phyloP scores from a whole-genome alignment of 495 filamentous ascomycete species.

The Symbiotaphrina buchneri region DNA sequence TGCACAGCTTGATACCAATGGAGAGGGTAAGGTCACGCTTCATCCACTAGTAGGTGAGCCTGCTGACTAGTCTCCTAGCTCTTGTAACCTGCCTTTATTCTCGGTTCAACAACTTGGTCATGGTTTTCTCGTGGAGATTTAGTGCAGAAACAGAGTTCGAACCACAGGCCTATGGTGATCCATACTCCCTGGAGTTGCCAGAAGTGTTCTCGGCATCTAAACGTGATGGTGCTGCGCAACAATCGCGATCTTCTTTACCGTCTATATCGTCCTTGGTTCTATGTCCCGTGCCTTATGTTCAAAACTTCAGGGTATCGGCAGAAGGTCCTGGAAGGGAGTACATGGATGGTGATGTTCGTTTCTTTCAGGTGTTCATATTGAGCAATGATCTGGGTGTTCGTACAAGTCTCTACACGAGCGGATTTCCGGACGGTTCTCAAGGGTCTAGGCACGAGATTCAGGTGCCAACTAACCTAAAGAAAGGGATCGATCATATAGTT shows the following conservation, averaged over 20 bases:
- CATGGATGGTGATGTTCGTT: slow-evolving; percentile 6
- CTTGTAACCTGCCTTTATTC: slow-evolving; percentile 9
- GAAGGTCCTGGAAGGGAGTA: slow-evolving; percentile 6
- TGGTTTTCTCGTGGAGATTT: slow-evolving; percentile 7
- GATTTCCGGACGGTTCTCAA: neutral
- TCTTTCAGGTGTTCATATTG: slow-evolving; percentile 10
- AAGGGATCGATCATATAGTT: neutral
- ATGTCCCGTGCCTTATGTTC: slow-evolving; percentile 1
- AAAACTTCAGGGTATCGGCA: neutral
- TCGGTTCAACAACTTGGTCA: slow-evolving; percentile 9
- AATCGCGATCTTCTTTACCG: neutral
- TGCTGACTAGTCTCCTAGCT: slow-evolving; percentile 7
- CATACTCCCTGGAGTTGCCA: slow-evolving; percentile 4
- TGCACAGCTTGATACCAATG: slow-evolving; percentile 3
- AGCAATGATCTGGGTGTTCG: slow-evolving; percentile 8
- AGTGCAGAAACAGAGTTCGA: neutral
- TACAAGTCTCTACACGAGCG: slow-evolving; percentile 2
- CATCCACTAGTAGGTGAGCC: neutral
- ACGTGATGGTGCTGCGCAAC: neutral
- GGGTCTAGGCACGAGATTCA: neutral
- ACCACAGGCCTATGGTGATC: slow-evolving; percentile 3
- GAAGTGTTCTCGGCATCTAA: neutral
- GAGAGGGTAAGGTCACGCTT: slow-evolving; percentile 6
- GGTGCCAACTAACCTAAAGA: neutral
- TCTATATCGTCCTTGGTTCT: slow-evolving; percentile 4